Base-by-base conservation (phyloP, 192 early-diverging fungal species). In the Linnemannia hyalina region DNA sequence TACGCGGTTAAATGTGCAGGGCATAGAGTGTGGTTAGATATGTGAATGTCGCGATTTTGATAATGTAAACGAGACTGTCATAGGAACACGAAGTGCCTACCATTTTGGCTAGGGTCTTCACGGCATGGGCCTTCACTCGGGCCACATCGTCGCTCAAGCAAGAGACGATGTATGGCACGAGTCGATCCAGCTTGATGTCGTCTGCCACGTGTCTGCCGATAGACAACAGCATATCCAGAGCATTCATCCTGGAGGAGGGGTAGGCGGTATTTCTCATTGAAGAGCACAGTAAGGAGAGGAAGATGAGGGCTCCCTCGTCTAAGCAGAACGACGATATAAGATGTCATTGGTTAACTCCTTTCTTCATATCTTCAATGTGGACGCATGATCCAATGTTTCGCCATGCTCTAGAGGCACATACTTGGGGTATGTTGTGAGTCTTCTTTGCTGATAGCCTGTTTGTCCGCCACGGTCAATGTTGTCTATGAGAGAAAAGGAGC, bases 101-200 rank as follows among this genome's bases (percentile, higher is more conserved):
- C 85, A 97, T 78, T 82, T 96, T 92, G 4, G 95, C 92, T 32
- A 97, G 82, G 9, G 89, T 92, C 69, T 91, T 91, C 46, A 97
- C 78, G 0, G 96, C 90, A 81, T 82, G 93, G 0, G 92, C 91
- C 47, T 93, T 82, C 9, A 97, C 95, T 15, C 92, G 52, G 16
- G 90, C 90, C 54, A 90, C 89, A 47, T 95, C 92, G 79, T 97
- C 96, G 3, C 84, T 82, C 2, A 97, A 72, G 11, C 96, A 78
- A 0, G 88, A 80, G 16, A 97, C 90, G n/a, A 97, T 69, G 83
- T 95, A 96, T 42, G 96, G 96, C n/a, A 97, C 88, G 26, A 96
- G 77, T 26, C 96, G 88, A 83, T 97, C 96, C 15, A 97, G 84
- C 55, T 93, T 93, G 41, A 93, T 89, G 72, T 94, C 93, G 68